Base-by-base conservation (phyloP, 306 rosid species). In the Gleditsia sinensis region DNA sequence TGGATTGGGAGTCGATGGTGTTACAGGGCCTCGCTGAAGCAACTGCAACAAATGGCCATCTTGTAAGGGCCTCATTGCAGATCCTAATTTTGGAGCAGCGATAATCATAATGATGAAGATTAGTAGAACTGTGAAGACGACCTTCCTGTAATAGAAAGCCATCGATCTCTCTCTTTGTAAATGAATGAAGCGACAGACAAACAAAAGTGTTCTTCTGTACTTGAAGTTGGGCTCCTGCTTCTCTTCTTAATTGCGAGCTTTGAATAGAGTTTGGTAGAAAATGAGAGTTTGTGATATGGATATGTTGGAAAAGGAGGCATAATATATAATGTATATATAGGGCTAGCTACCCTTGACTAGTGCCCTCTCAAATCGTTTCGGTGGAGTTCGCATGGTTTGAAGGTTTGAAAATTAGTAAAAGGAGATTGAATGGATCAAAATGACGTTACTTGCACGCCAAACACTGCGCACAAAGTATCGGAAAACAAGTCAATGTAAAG, bases 21-120 rank as follows among this genome's bases (percentile, higher is more conserved):
- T 51, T 0, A 70, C 36, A 6, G 62, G 55, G 0, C 7, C 46
- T 16, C 75, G 66, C 49, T 49, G 7, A 76, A 82, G 79, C 10
- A 72, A 67, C 49, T 66, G 79, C 62, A 78, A 17, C 39, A 50
- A 34, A 51, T 72, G 53, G 30, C 21, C 48, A 21, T 82, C 76
- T 0, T 60, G 69, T 16, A 82, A 77, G 24, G 82, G 82, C 53
- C 85, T 82, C 9, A 9, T 67, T 14, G 53, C 81, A 3, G 45
- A 60, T 45, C 81, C 70, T 7, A 51, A 45, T 65, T 77, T 49
- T 3, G 67, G 37, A 42, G 33, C 57, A 43, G 68, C 71, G n/a
- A n/a, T n/a, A 23, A 59, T 6, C 49, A 66, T 37, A n/a, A 77
- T 58, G 36, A 45, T 27, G 45, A 82, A 9, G 10, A 66, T 40